Conservation (phyloP, 768 basidiomycete species). For the Boletus rufocinnamomeus region DNA sequence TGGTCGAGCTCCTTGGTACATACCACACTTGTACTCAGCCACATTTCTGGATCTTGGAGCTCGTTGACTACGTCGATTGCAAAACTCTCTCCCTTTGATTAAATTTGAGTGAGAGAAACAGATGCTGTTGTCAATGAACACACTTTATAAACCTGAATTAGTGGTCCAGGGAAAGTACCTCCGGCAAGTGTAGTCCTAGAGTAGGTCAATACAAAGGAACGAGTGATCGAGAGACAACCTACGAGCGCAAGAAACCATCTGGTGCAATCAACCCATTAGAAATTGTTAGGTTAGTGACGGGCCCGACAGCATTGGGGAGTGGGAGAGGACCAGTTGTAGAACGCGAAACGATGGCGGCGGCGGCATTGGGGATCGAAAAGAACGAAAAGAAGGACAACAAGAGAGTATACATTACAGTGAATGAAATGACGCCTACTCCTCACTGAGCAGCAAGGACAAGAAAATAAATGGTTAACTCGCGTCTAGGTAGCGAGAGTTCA, state of each 20-base stretch:
- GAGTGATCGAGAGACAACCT: constrained; percentile 16
- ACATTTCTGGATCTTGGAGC: constrained; percentile 49
- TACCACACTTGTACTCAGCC: constrained; percentile 49
- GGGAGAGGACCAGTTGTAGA: constrained; percentile 4
- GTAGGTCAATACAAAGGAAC: neutral
- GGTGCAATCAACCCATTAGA: constrained; percentile 45
- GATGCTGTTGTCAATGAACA: neutral
- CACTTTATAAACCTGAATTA: constrained; percentile 42
- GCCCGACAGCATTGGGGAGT: constrained; percentile 17
- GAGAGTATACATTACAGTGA: constrained; percentile 14
- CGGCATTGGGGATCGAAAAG: constrained; percentile 15
- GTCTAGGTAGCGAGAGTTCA: neutral
- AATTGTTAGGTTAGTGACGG: constrained; percentile 37
- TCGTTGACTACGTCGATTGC: constrained; percentile 48
- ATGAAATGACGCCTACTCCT: neutral
- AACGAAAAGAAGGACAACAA: constrained; percentile 6
- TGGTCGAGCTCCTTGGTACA: neutral
- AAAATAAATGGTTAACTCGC: neutral
- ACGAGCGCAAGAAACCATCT: constrained; percentile 52
- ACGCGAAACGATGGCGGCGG: constrained; percentile 22
- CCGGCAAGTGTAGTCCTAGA: constrained; percentile 37
- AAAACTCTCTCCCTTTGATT: constrained; percentile 41
- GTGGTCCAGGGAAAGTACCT: constrained; percentile 49
- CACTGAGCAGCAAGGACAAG: neutral
- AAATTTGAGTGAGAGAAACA: neutral